Base-by-base conservation (phyloP, 208 protist genomes). In the Crithidia expoeki region DNA sequence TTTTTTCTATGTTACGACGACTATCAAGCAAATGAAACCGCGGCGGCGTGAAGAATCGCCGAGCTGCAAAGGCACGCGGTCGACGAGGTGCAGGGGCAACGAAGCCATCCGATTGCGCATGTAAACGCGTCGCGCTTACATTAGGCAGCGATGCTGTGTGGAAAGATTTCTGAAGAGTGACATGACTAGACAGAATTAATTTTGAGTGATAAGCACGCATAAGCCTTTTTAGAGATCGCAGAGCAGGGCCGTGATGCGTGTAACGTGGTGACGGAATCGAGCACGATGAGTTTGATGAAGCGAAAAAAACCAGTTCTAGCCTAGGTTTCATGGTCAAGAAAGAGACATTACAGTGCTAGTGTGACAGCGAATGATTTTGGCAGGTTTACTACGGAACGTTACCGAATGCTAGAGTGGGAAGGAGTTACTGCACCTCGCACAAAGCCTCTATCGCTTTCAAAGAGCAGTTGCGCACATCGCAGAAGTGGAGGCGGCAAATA, bases 241-340 rank as follows among this genome's bases (percentile, higher is more conserved):
- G 16, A 49, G 58, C 23, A 52, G 42, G 42, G 28, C 12, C 12
- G 2, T n/a, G 0, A 10, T 21, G 4, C 16, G 9, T 10, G 38
- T 25, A 25, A 2, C 17, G n/a, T n/a, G 23, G 23, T 33, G 38
- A 19, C 4, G 10, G 42, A 23, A 64, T 52, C 10, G 42, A 14
- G 42, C 58, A 52, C 14, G 42, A 16, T 27, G 28, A 52, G 4
- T 21, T 36, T 38, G 2, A 17, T 23, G 58, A 10, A 17, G 5
- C 28, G 17, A 64, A n/a, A 38, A 42, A 51, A 19, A 14, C n/a
- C 25, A 30, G 14, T 27, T 65, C 59, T 32, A 65, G 27, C 55
- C 46, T 34, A 17, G 59, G 16, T 19, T 55, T 65, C 59, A 65
- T 65, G 3, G 23, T 60, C 34, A 21, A 1, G 2, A 23, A 2